These are phyloP conservation scores for Flaveria ramosissima DNA, from an alignment of 129 eudicot species.

Conservation along the genomic window DNA sequence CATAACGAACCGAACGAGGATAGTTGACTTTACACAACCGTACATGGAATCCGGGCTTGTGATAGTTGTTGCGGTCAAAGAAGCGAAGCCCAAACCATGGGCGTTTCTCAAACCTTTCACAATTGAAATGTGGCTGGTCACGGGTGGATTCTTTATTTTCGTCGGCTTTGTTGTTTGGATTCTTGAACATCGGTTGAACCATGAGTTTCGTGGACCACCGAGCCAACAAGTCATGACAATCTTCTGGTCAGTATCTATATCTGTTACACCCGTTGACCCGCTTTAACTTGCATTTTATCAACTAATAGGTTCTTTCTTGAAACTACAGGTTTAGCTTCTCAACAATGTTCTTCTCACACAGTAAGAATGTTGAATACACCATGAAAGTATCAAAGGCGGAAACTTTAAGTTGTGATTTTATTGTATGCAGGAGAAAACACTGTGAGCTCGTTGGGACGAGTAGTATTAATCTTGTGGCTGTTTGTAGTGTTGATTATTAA, in stretches of 20 bases:
- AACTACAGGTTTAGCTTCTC: conserved; percentile 97
- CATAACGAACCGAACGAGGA: conserved; percentile 77
- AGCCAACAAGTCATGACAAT: conserved; percentile 79
- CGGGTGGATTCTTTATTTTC: conserved; percentile 71
- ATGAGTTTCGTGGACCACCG: conserved; percentile 96
- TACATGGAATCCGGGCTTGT: conserved; percentile 95
- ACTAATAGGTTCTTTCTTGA: neutral
- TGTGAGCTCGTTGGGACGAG: conserved; percentile 75
- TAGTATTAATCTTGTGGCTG: conserved; percentile 82
- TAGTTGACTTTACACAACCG: conserved; percentile 97
- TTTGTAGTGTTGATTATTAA: conserved; percentile 78
- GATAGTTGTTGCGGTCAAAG: conserved; percentile 63
- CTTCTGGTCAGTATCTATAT: conserved; percentile 63
- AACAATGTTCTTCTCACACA: conserved; percentile 95
- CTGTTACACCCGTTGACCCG: neutral
- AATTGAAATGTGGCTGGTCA: conserved; percentile 86
- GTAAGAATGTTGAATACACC: conserved; percentile 36
- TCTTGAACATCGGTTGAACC: conserved; percentile 80
- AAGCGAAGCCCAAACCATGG: conserved; percentile 69
- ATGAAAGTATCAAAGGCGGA: neutral
- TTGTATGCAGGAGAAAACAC: conserved; percentile 72
- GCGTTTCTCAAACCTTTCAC: conserved; percentile 90
- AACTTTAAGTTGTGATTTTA: neutral
- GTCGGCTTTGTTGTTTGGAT: conserved; percentile 95
- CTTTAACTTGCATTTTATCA: neutral